phyloP scores from a whole-genome alignment of 176 grass and related monocot genomes.

The Coix lacrymajobi region DNA sequence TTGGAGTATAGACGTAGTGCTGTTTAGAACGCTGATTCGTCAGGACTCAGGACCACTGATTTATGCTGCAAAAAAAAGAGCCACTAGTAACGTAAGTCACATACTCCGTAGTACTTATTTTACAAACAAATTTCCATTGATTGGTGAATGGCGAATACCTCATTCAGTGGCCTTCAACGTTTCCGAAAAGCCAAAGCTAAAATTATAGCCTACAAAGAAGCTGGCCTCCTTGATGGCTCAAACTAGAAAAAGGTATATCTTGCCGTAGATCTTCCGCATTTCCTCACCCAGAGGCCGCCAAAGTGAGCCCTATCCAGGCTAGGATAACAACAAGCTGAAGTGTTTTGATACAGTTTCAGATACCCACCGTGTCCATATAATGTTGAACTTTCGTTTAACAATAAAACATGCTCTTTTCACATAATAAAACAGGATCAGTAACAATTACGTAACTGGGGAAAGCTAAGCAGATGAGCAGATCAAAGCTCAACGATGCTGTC shows the following conservation, averaged over 20 bases:
- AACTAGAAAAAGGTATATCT: not conserved
- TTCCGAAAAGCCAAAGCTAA: conserved; percentile 29
- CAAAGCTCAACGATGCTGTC: not conserved
- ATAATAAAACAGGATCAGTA: not conserved
- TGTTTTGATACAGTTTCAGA: not conserved
- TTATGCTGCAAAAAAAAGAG: not conserved
- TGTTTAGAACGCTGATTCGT: not conserved
- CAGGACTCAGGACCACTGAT: not conserved
- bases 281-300: not conserved
- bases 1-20: not conserved
- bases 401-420: not conserved
- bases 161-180: conserved; percentile 21
- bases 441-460: not conserved
- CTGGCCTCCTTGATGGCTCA: not conserved
- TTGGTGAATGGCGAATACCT: conserved; percentile 28
- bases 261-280: not conserved
- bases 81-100: not conserved
- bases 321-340: not conserved
- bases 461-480: not conserved
- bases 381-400: not conserved
- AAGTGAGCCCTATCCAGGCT: not conserved
- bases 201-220: not conserved
- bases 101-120: not conserved
- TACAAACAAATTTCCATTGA: not conserved
- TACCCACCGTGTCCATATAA: not conserved